These are phyloP conservation scores for Codiaeum variegatum DNA, from an alignment of 441 rosid species.

Conservation along the genomic window DNA sequence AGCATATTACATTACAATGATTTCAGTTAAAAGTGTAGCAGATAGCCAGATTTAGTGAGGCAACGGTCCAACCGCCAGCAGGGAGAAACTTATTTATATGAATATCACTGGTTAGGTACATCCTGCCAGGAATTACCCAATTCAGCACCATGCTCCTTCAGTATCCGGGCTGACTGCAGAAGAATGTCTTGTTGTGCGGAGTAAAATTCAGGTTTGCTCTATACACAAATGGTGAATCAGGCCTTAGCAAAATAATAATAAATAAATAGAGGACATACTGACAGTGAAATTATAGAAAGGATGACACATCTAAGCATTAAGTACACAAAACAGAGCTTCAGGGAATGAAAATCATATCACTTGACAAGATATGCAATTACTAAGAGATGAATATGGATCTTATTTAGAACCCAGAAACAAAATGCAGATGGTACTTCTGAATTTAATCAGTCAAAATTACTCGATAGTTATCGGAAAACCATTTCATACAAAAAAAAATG, in stretches of 20 bases:
- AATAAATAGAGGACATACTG: neutral
- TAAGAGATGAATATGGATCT: constrained; percentile 8
- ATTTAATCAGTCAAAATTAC: neutral
- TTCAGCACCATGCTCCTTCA: constrained; percentile 64
- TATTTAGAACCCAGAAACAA: neutral
- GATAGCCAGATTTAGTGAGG: neutral
- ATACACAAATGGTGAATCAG: constrained; percentile 18
- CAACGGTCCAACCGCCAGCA: neutral
- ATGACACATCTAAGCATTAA: neutral
- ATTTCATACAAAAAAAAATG: neutral
- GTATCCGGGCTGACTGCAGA: constrained; percentile 57
- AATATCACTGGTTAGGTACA: constrained; percentile 17
- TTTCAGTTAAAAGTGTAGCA: neutral
- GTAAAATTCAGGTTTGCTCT: constrained; percentile 70
- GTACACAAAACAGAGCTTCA: neutral
- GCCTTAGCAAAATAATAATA: constrained; percentile 1
- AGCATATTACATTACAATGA: neutral
- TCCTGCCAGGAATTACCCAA: constrained; percentile 50
- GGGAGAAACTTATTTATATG: neutral
- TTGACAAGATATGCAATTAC: neutral
- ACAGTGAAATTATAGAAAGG: neutral
- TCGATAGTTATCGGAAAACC: neutral
- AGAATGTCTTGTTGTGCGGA: constrained; percentile 67
- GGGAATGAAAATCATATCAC: neutral
- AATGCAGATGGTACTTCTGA: neutral